Evolutionary conservation across 768 basidiomycete species (phyloP).

Genomic region (Termitomyces sp.): DNA sequence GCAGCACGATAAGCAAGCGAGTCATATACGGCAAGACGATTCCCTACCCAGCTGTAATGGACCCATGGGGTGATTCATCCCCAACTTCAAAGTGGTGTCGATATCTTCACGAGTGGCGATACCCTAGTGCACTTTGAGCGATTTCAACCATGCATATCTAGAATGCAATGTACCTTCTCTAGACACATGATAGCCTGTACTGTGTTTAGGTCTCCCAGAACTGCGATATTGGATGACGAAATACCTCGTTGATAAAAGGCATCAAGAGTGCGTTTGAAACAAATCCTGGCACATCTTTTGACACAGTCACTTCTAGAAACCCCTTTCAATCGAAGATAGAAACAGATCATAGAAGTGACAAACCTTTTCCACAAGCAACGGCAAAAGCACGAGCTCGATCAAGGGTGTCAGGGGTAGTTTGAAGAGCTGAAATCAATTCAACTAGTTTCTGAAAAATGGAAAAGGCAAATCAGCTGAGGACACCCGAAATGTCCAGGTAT

Average conservation of each 20-base stretch:
- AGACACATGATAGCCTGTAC: constrained; percentile 83
- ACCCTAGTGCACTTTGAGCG: constrained; percentile 41
- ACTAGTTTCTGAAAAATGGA: constrained; percentile 65
- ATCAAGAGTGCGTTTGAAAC: constrained; percentile 94
- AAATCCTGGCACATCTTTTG: constrained; percentile 90
- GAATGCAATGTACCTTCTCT: constrained; percentile 58
- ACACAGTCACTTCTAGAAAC: constrained; percentile 74
- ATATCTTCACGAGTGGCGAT: constrained; percentile 93
- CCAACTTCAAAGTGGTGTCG: constrained; percentile 88
- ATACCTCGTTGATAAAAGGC: constrained; percentile 94
- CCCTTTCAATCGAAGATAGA: not conserved
- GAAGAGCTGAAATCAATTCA: constrained; percentile 90
- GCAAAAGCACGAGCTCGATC: constrained; percentile 79
- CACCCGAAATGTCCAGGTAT: constrained; percentile 11
- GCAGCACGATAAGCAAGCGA: not conserved
- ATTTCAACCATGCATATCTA: not conserved
- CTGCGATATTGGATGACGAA: not conserved
- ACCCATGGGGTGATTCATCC: constrained; percentile 95
- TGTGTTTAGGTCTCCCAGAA: not conserved
- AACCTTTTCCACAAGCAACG: constrained; percentile 85
- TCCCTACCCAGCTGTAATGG: constrained; percentile 77
- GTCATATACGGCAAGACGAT: not conserved
- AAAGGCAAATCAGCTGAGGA: not conserved
- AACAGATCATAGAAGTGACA: constrained; percentile 2
- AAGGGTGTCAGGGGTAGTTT: constrained; percentile 77